Conservation (phyloP, 768 basidiomycete genomes). For the Amanita jacksonii region DNA sequence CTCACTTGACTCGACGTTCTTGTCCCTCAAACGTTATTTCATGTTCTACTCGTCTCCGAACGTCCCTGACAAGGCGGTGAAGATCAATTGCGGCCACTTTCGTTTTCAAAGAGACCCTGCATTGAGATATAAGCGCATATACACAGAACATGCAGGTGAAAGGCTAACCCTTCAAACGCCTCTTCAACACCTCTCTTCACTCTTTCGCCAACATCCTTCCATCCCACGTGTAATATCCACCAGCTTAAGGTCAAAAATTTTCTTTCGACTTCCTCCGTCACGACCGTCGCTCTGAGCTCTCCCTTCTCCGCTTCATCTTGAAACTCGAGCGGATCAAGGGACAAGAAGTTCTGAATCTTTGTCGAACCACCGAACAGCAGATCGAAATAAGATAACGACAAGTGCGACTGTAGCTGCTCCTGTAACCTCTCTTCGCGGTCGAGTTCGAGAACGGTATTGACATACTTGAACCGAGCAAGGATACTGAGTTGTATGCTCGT, state of each 20-base stretch:
- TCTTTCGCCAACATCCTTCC: conserved; percentile 73
- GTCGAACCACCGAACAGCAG: conserved; percentile 22
- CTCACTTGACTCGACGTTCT: conserved; percentile 46
- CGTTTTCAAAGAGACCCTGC: conserved; percentile 75
- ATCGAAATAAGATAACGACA: conserved; percentile 31
- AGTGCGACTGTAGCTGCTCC: conserved; percentile 32
- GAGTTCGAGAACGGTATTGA: conserved; percentile 52
- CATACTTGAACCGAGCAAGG: conserved; percentile 74
- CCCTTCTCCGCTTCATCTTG: conserved; percentile 3
- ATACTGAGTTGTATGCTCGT: conserved; percentile 81
- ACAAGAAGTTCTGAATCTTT: conserved; percentile 17
- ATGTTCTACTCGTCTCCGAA: conserved; percentile 69
- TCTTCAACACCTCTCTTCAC: conserved; percentile 70
- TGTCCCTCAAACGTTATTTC: conserved; percentile 53
- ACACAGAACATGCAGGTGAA: not conserved
- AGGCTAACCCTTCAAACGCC: conserved; percentile 72
- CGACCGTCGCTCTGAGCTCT: conserved; percentile 19
- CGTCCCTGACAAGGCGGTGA: conserved; percentile 57
- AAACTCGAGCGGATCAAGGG: conserved; percentile 15
- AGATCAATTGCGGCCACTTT: conserved; percentile 65
- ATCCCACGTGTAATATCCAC: conserved; percentile 90
- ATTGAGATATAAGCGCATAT: conserved; percentile 2
- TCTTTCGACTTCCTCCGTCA: conserved; percentile 62
- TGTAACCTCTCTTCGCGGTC: conserved; percentile 50
- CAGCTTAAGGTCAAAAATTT: conserved; percentile 82